Conservation (phyloP, 441 rosid species). For the Theobroma grandiflorum region DNA sequence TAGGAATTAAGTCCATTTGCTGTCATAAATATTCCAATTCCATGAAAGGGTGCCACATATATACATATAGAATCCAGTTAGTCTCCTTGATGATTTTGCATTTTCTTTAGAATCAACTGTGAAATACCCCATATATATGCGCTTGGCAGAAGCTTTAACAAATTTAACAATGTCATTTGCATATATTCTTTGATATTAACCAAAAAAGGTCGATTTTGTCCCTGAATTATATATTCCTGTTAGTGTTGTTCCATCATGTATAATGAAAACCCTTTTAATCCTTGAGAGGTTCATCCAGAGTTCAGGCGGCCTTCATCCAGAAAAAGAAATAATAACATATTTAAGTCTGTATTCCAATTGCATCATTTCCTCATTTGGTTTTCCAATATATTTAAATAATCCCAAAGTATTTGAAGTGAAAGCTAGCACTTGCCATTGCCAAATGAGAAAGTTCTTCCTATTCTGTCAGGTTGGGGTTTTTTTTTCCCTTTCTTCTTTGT, state of each 20-base stretch:
- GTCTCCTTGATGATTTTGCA: not conserved
- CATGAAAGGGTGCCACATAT: not conserved
- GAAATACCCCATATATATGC: not conserved
- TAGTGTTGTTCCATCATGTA: slow-evolving; percentile 19
- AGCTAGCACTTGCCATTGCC: slow-evolving; percentile 2
- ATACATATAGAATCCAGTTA: not conserved
- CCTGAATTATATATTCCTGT: not conserved
- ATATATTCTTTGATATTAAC: not conserved
- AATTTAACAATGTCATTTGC: not conserved
- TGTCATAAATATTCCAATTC: not conserved
- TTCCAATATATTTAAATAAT: not conserved
- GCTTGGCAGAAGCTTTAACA: not conserved
- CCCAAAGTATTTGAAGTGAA: not conserved
- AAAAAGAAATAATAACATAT: too few species aligned
- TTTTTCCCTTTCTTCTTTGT: not conserved
- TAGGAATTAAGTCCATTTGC: not conserved
- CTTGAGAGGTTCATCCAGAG: not conserved
- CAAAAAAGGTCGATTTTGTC: not conserved
- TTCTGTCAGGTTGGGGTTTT: too few species aligned
- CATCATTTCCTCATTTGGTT: slow-evolving; percentile 10
- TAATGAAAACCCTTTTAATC: not conserved
- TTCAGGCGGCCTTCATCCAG: not conserved
- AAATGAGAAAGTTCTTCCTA: not conserved
- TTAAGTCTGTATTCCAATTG: too few species aligned
- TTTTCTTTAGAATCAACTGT: not conserved